phyloP scores from a whole-genome alignment of 768 basidiomycete genomes.

The Inosperma sp. region DNA sequence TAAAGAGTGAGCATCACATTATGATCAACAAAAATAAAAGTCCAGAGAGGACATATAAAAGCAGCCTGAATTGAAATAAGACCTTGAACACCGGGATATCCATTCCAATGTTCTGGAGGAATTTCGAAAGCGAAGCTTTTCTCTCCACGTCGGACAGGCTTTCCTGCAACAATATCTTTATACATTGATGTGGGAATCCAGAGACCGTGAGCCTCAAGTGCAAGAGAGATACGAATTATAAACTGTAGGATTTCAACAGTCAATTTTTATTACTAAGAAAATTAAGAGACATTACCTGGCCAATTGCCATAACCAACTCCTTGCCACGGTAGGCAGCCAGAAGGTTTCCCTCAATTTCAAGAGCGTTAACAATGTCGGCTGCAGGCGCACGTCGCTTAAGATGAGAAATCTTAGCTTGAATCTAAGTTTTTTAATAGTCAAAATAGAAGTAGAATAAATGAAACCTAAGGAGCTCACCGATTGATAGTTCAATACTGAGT shows the following conservation, averaged over 20 bases:
- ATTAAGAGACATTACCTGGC: background rate
- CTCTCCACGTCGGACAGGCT: background rate
- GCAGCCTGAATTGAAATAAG: background rate
- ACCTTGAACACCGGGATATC: background rate
- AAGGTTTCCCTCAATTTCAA: background rate
- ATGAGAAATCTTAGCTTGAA: too few species aligned
- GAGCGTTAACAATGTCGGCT: background rate
- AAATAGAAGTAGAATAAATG: too few species aligned
- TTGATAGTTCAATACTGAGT: too few species aligned
- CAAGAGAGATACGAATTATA: background rate
- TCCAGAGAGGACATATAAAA: conserved; percentile 2
- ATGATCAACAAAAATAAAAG: conserved; percentile 10
- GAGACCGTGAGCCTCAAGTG: background rate
- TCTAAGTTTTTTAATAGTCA: too few species aligned
- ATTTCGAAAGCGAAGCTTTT: background rate
- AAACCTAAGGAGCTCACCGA: too few species aligned
- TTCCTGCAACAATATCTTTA: background rate
- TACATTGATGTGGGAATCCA: background rate
- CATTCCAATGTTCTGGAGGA: background rate
- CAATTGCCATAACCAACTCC: background rate
- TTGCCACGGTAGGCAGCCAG: background rate
- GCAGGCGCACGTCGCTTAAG: too few species aligned
- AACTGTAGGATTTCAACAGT: too few species aligned
- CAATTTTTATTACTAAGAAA: too few species aligned
- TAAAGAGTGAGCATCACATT: conserved; percentile 7